Percentiles rank a stretch among this genome's conserved stretches.
Conservation (phyloP, 306 rosid species). For the Nissolia schottii region DNA sequence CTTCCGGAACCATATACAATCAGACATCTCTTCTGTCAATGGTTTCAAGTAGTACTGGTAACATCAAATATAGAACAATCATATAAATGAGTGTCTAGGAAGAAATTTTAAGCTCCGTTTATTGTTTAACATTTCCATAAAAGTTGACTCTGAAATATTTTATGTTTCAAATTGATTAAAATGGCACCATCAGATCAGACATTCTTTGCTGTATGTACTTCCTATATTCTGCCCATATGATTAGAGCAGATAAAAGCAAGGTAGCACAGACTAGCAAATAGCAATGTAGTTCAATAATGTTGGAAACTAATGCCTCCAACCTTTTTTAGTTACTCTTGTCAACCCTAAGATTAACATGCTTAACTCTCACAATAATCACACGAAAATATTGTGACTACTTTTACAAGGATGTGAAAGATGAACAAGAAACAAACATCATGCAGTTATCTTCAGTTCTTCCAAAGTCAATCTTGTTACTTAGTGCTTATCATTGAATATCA, state of each 20-base stretch:
- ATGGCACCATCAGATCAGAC: neutral
- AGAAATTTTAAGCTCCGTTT: neutral
- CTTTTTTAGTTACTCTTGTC: neutral
- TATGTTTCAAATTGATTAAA: conserved; percentile 9
- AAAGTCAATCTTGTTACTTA: neutral
- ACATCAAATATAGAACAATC: neutral
- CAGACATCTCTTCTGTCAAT: too few species aligned
- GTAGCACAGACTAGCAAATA: neutral
- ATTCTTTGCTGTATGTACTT: neutral
- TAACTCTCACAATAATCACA: neutral
- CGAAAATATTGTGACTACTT: conserved; percentile 3
- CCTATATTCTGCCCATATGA: neutral
- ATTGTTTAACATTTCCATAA: neutral
- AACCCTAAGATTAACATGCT: neutral
- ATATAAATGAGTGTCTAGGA: neutral
- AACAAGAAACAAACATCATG: neutral
- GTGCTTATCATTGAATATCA: conserved; percentile 10
- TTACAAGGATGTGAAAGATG: conserved; percentile 11
- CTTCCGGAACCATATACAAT: neutral
- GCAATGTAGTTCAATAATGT: neutral
- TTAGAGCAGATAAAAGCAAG: neutral
- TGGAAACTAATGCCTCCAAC: conserved; percentile 1
- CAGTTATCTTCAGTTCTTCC: neutral
- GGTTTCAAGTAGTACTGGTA: neutral
- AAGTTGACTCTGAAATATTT: neutral